Evolutionary conservation across 2,329 filamentous ascomycete species (phyloP).

Genomic region (Alternaria panax): DNA sequence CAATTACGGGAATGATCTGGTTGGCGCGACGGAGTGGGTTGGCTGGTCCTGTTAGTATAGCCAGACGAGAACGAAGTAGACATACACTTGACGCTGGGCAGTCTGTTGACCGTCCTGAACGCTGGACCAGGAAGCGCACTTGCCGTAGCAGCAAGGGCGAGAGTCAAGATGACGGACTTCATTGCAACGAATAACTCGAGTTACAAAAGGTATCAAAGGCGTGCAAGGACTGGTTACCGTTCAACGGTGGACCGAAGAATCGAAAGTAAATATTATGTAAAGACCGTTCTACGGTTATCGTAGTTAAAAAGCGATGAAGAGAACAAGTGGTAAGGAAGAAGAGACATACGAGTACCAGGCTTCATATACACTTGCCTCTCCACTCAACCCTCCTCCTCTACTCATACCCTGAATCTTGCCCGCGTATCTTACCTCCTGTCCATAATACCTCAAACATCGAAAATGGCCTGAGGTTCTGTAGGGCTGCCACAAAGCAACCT

Average conservation of each 20-base stretch:
- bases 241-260: constrained; percentile 29
- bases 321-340: constrained; percentile 10
- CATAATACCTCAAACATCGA: constrained; percentile 7
- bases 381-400: constrained; percentile 8
- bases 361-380: constrained; percentile 5
- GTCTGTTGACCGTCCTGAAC: constrained; percentile 9
- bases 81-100: constrained; percentile 10
- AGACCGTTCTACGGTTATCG: constrained; percentile 35
- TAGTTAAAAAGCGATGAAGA: constrained; percentile 27
- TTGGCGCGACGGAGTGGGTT: constrained; percentile 32
- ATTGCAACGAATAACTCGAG: constrained; percentile 10
- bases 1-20: constrained; percentile 40
- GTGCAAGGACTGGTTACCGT: constrained; percentile 21
- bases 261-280: constrained; percentile 27
- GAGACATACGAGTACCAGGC: neutral
- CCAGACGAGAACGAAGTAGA: neutral
- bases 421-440: constrained; percentile 2
- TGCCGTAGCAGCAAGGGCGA: constrained; percentile 19
- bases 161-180: constrained; percentile 24
- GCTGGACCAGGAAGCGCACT: constrained; percentile 24
- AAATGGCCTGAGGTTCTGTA: constrained; percentile 9
- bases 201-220: constrained; percentile 3
- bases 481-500: constrained; percentile 21
- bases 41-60: constrained; percentile 13
- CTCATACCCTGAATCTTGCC: constrained; percentile 4